Base-by-base conservation (phyloP, 495 filamentous ascomycete genomes). In the Parathielavia appendiculata region DNA sequence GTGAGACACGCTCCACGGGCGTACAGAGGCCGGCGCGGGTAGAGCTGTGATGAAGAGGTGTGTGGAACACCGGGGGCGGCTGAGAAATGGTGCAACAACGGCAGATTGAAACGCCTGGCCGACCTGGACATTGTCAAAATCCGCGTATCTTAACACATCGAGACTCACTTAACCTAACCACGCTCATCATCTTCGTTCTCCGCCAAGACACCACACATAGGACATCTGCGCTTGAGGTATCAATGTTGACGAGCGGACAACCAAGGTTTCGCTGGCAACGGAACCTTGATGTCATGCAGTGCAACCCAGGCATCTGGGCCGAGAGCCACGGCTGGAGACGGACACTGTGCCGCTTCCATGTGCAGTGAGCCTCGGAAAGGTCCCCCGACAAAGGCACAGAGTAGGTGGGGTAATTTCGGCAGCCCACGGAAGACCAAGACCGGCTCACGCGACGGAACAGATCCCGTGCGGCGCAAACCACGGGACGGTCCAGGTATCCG, bases 241-340 rank as follows among this genome's bases (percentile, higher is more conserved):
- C 26, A 30, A 30, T 30, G 26, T 30, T 30, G 2, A 30, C 26
- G 26, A 30, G 26, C 26, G 26, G 6, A 3, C 26, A 52, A 22
- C 43, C 43, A 47, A 51, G 14, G 51, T 38, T 41, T 44, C 19
- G 38, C 22, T 17, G 39, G 36, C 12, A 38, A 34, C 36, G 3
- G 44, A 30, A 26, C 47, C 35, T 48, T 44, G 51, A 55, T 54
- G 48, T 55, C 41, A 55, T 60, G 58, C 22, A 40, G 58, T 60
- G 58, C 41, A 60, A 60, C 58, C 43, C 43, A 36, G 23, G 43
- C 39, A 56, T 38, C 20, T 9, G 23, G 56, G 32, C 52, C 58
- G 52, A 56, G 30, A 36, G 6, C 2, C 4, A 4, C 17, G 8
- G 1, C 22, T 38, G 11, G 20, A 38, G 17, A 49, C 57, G 57